Conservation (phyloP, 176 grass and related monocot species). For the Canna indica region DNA sequence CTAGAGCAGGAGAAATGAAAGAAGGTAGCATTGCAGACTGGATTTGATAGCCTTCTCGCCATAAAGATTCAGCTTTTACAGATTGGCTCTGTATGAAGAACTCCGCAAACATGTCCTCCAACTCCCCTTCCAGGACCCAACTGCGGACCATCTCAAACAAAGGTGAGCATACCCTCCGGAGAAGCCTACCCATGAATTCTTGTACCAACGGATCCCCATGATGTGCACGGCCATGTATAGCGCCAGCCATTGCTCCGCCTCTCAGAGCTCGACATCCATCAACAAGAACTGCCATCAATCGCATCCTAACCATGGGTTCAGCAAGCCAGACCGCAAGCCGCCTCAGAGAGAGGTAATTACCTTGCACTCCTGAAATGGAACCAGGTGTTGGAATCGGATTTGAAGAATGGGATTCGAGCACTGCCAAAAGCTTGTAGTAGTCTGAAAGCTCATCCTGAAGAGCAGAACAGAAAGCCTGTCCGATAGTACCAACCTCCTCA, state of each 20-base stretch:
- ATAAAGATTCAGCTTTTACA: constrained; percentile 83
- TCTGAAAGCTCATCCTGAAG: constrained; percentile 80
- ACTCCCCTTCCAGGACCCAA: constrained; percentile 82
- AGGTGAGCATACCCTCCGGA: constrained; percentile 69
- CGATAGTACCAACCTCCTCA: constrained; percentile 60
- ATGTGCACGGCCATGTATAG: constrained; percentile 69
- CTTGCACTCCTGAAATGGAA: constrained; percentile 48
- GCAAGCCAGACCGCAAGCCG: constrained; percentile 79
- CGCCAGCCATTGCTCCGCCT: constrained; percentile 71
- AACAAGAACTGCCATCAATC: constrained; percentile 83
- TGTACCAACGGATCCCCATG: constrained; percentile 80
- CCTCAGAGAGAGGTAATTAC: constrained; percentile 76
- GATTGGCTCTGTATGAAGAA: constrained; percentile 79
- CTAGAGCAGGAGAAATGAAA: constrained; percentile 82
- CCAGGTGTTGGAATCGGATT: constrained; percentile 69
- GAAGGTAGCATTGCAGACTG: constrained; percentile 71
- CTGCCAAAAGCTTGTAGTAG: constrained; percentile 72
- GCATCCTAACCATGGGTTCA: constrained; percentile 68
- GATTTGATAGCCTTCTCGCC: constrained; percentile 78
- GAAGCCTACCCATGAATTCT: constrained; percentile 78
- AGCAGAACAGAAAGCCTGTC: constrained; percentile 82
- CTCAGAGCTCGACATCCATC: constrained; percentile 52
- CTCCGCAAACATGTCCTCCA: constrained; percentile 77
- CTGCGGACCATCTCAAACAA: constrained; percentile 89
- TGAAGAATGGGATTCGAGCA: constrained; percentile 64